Base-by-base conservation (phyloP, 257 asterid species). In the Agastache rugosa region DNA sequence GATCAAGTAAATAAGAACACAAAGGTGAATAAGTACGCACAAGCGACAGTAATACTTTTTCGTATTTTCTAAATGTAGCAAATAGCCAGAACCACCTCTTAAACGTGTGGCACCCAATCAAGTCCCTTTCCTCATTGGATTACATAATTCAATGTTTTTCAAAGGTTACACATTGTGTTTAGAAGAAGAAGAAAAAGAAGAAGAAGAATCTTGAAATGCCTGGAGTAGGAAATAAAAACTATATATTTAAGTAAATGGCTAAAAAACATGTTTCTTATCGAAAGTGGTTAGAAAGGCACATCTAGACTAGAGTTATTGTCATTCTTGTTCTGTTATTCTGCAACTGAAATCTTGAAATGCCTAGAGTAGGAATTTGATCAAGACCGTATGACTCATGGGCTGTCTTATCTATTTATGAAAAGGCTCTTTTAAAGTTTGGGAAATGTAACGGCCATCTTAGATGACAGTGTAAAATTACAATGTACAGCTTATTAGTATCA, bases 301-400 rank as follows among this genome's bases (percentile, higher is more conserved):
- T 45, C 4, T 45, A 14, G 51, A 14, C 51, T 12, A 45, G 51
- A 45, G 51, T 45, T 12, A 3, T 15, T 42, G 59, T 10, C 17
- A 17, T 56, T 48, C 45, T 67, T 67, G 73, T 29, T 67, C 72
- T 67, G 71, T 15, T 67, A 37, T 68, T 29, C 73, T 27, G 22
- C 47, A n/a, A 47, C 62, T 29, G 73, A 51, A 27, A 9, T 50
- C 22, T 68, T 50, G 34, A 50, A 50, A 50, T 23, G 45, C 10
- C 51, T 41, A 53, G 63, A 34, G 51, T 50, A 31, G 48, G 63
- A 31, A 50, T 54, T 27, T 20, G 23, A 19, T 20, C 37, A 6
- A 48, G 22, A 53, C 51, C 8, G 23, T 11, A 12, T 45, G 20
- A 6, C 19, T 34, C 12, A 17, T 5, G 63, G 27, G 15, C 39